Conservation (phyloP, 495 filamentous ascomycete species). For the Podospora pseudopauciseta region DNA sequence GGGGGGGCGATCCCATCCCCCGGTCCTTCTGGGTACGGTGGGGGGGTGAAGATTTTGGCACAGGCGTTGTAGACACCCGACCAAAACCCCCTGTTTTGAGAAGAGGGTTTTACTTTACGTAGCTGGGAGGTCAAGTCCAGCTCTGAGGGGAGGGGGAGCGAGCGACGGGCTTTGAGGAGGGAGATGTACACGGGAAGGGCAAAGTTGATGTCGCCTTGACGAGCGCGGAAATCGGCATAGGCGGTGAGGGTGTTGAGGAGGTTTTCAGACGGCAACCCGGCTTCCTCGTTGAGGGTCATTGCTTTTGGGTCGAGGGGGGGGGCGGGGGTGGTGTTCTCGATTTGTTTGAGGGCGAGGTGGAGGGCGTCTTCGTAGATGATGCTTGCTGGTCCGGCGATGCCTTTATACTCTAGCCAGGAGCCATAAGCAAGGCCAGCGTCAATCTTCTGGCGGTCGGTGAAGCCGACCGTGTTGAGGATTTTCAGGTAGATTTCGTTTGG, state of each 20-base stretch:
- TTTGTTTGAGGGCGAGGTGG: conserved; percentile 31
- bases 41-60: conserved; percentile 45
- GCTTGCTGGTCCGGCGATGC: conserved; percentile 36
- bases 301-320: conserved; percentile 59
- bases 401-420: conserved; percentile 78
- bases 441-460: conserved; percentile 67
- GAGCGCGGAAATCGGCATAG: conserved; percentile 71
- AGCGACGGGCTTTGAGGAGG: conserved; percentile 66
- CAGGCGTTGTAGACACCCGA: not conserved
- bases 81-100: conserved; percentile 21
- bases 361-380: conserved; percentile 30
- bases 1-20: conserved; percentile 64
- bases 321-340: conserved; percentile 24
- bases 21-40: conserved; percentile 61
- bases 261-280: conserved; percentile 60
- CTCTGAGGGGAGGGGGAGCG: conserved; percentile 31
- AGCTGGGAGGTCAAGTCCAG: conserved; percentile 6
- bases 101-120: not conserved
- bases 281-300: conserved; percentile 54
- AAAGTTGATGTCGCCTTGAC: conserved; percentile 53
- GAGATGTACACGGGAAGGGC: conserved; percentile 87
- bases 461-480: conserved; percentile 71
- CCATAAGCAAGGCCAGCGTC: conserved; percentile 78
- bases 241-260: conserved; percentile 70
- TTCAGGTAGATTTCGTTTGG: conserved; percentile 73